Evolutionary conservation across 306 rosid species (phyloP).

Genomic region (Comarum palustre): DNA sequence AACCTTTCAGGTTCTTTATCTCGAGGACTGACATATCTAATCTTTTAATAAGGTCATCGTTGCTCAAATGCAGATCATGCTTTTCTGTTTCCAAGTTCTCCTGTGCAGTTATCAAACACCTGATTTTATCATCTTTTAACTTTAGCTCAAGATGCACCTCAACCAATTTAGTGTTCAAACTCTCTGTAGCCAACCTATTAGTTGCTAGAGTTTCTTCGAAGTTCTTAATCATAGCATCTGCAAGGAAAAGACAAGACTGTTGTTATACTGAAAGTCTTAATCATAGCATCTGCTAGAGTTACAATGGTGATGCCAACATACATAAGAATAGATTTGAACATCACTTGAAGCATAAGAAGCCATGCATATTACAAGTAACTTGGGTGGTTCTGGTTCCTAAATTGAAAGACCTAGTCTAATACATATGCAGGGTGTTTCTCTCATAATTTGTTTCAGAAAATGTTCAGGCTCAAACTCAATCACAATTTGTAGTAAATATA

Average conservation of each 20-base stretch:
- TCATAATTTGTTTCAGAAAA: too few relatives aligned
- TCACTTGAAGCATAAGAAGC: too few relatives aligned
- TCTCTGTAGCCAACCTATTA: slow-evolving; percentile 54
- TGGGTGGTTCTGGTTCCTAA: too few relatives aligned
- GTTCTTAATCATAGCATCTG: slow-evolving; percentile 62
- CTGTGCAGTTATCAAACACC: slow-evolving; percentile 35
- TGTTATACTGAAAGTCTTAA: slow-evolving; percentile 12
- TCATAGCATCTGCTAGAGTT: too few relatives aligned
- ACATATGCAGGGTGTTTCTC: not conserved
- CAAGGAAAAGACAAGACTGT: slow-evolving; percentile 16
- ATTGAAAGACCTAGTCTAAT: not conserved
- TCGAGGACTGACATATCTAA: slow-evolving; percentile 51
- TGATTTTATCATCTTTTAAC: slow-evolving; percentile 61
- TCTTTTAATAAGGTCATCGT: slow-evolving; percentile 48
- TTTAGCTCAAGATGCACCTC: slow-evolving; percentile 53
- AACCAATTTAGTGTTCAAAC: slow-evolving; percentile 53
- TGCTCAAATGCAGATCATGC: slow-evolving; percentile 48
- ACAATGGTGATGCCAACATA: too few relatives aligned
- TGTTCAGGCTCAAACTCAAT: too few relatives aligned
- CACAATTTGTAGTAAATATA: too few relatives aligned
- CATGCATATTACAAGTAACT: too few relatives aligned
- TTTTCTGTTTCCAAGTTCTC: slow-evolving; percentile 57
- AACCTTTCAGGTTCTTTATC: slow-evolving; percentile 54
- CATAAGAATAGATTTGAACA: too few relatives aligned
- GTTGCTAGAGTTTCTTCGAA: slow-evolving; percentile 54